phyloP scores from a whole-genome alignment of 352 stramenopile species.

The Phytophthora nicotianae region DNA sequence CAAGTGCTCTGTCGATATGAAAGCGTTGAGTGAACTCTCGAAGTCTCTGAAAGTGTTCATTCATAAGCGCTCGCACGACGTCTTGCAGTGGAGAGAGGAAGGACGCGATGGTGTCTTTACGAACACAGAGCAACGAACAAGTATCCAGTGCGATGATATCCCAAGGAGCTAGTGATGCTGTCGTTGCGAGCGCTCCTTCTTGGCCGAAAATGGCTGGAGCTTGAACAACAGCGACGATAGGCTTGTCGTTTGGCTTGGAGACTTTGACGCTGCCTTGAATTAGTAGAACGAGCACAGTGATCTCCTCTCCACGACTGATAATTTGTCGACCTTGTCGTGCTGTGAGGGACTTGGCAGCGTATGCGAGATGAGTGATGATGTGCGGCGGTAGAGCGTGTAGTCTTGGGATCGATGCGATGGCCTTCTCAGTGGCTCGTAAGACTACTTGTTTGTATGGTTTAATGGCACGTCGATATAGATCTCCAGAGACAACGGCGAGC shows the following conservation, averaged over 20 bases:
- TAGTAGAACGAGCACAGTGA: conserved; percentile 68
- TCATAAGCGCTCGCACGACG: conserved; percentile 52
- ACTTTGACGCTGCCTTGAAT: conserved; percentile 73
- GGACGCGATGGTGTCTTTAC: conserved; percentile 63
- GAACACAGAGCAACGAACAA: conserved; percentile 64
- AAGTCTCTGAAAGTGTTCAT: conserved; percentile 49
- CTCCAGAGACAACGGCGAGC: conserved; percentile 57
- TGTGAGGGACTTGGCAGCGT: conserved; percentile 55
- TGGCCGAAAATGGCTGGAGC: conserved; percentile 78
- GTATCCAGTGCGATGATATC: conserved; percentile 64
- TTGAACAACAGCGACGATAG: conserved; percentile 60
- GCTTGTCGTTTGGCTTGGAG: conserved; percentile 30
- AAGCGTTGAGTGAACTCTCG: conserved; percentile 60
- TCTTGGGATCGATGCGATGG: conserved; percentile 56
- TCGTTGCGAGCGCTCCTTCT: conserved; percentile 56
- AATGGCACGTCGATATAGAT: conserved; percentile 72
- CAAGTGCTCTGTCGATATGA: conserved; percentile 1
- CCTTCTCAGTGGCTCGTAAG: conserved; percentile 55
- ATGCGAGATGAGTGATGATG: conserved; percentile 68
- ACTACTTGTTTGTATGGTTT: conserved; percentile 77
- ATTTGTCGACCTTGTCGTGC: conserved; percentile 49
- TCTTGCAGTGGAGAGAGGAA: conserved; percentile 57
- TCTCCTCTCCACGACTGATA: conserved; percentile 55
- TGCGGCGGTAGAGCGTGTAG: conserved; percentile 51
- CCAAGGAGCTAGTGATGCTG: conserved; percentile 45